A percentile compares a stretch with the other conserved stretches of the same genome.
These are phyloP conservation scores for Monosporascus sp. DNA, from an alignment of 2,329 filamentous ascomycete genomes.

Conservation along the genomic window DNA sequence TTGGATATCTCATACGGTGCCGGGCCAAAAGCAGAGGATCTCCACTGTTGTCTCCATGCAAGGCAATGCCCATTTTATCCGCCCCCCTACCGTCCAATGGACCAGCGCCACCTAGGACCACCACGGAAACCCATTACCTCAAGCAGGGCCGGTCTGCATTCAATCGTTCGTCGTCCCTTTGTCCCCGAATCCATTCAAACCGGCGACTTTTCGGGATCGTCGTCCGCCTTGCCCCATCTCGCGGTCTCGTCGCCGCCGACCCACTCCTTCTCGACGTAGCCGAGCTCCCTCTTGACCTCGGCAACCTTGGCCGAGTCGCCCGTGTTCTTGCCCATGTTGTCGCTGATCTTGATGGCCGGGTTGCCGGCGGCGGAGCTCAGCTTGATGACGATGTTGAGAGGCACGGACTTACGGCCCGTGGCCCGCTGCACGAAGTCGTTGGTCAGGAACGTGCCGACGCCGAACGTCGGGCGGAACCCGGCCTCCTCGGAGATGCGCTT, in stretches of 20 bases:
- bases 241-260: slow-evolving; percentile 75
- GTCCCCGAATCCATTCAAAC: background rate
- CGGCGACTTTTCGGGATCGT: slow-evolving; percentile 5
- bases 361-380: slow-evolving; percentile 77
- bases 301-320: slow-evolving; percentile 75
- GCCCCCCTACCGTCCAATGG: too few relatives aligned
- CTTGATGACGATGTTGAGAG: slow-evolving; percentile 97
- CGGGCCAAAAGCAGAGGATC: too few relatives aligned
- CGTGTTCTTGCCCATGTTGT: slow-evolving; percentile 91
- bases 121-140: too few relatives aligned
- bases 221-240: slow-evolving; percentile 61
- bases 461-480: slow-evolving; percentile 83
- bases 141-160: too few relatives aligned
- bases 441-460: slow-evolving; percentile 91
- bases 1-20: too few relatives aligned
- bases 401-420: slow-evolving; percentile 76
- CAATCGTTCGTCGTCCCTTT: too few relatives aligned
- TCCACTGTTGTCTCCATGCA: too few relatives aligned
- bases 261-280: slow-evolving; percentile 84
- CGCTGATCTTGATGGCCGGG: slow-evolving; percentile 85
- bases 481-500: slow-evolving; percentile 74
- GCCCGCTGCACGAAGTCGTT: slow-evolving; percentile 79
- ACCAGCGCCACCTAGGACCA: too few relatives aligned
- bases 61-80: too few relatives aligned
- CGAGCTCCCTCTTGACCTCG: slow-evolving; percentile 77